phyloP scores from a whole-genome alignment of 179 eudicot genomes.

The Silene noctiflora region DNA sequence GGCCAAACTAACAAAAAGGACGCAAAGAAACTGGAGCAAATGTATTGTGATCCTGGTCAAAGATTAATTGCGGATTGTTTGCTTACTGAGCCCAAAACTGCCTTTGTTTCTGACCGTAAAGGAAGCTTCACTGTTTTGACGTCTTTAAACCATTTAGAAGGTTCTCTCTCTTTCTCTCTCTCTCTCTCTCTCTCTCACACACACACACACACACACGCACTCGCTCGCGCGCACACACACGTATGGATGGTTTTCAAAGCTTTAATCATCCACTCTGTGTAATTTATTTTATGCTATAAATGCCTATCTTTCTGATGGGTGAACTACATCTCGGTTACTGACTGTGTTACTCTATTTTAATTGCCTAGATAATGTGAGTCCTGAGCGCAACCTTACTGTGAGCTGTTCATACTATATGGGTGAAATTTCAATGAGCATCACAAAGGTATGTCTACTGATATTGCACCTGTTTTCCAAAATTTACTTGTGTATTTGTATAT shows the following conservation, averaged over 20 bases:
- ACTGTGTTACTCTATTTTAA: background rate
- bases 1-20: constrained; percentile 40
- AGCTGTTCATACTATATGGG: constrained; percentile 87
- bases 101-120: constrained; percentile 88
- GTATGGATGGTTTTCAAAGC: background rate
- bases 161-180: constrained; percentile 22
- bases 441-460: constrained; percentile 49
- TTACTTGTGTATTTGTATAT: constrained; percentile 9
- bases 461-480: background rate
- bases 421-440: constrained; percentile 78
- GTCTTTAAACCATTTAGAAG: constrained; percentile 58
- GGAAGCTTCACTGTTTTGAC: constrained; percentile 82
- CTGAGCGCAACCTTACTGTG: constrained; percentile 71
- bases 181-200: no score
- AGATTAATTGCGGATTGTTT: constrained; percentile 90
- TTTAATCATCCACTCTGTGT: background rate
- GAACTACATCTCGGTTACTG: background rate
- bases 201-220: no score
- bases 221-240: no score
- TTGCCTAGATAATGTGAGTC: constrained; percentile 73
- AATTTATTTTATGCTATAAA: background rate
- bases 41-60: constrained; percentile 85
- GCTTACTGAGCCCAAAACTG: constrained; percentile 72
- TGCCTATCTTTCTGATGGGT: background rate
- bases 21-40: constrained; percentile 71